Evolutionary conservation across 2,329 filamentous ascomycete species (phyloP), one percentile per base, ranked within the genome.

Genomic region (Venturia asperata): DNA sequence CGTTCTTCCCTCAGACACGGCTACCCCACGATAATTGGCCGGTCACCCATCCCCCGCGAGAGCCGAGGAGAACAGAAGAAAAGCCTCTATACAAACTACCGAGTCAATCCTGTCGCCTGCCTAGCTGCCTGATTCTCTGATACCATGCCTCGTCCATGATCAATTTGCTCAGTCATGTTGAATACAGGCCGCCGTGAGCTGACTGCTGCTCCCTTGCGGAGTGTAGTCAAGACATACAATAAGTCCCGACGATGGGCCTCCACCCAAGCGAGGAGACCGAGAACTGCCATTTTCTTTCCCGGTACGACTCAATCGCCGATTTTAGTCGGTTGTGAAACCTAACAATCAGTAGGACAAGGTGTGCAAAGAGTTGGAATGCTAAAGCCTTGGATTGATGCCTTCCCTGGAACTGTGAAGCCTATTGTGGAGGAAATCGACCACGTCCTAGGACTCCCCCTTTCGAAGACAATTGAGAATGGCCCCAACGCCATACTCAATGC

Each of bases 311-410:
- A 30, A 43, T 27, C 55, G 39, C 9, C 21, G 21, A 24, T 2
- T 41, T 1, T 62, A 37, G 43, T 17, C 15, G 41, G 27, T 4
- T 6, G 15, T 19, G 24, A 7, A 19, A 34, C 39, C 58, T 65
- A 42, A 61, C 39, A 47, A 21, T 58, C 11, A 41, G 21, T 72
- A 92, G 91, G 91, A 71, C 91, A 96, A 78, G 91, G 91, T 70
- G 91, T 95, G 21, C 91, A 96, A 75, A 87, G 90, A 73, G 89
- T 95, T 63, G 91, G 90, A 76, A 96, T 96, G 91, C 82, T 90
- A 66, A 85, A 83, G 42, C 87, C 91, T 56, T 97, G 93, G 92
- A 81, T 95, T 70, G 85, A 92, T 71, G 87, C 88, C 66, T 97
- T 97, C 74, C 93, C 93, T 15, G 76, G 79, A 64, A 95, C 90